Conservation (phyloP, 306 rosid genomes). For the Pueraria montana region DNA sequence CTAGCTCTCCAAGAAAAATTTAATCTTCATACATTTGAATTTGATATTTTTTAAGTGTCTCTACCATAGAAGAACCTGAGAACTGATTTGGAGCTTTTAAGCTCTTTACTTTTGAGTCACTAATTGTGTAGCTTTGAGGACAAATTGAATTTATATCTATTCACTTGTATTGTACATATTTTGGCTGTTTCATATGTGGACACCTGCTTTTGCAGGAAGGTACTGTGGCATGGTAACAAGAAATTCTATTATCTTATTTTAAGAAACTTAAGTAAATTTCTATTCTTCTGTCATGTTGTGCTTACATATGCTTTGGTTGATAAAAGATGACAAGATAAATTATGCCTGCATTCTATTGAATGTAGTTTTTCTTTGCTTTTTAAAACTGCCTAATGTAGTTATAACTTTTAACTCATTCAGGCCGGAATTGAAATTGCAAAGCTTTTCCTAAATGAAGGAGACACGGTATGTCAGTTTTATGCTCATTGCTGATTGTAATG, state of each 20-base stretch:
- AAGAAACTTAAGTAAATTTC: slow-evolving; percentile 7
- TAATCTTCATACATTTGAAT: not conserved
- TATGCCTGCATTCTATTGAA: slow-evolving; percentile 38
- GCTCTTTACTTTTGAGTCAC: slow-evolving; percentile 8
- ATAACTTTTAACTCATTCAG: slow-evolving; percentile 61
- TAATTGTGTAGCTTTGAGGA: not conserved
- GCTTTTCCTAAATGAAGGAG: slow-evolving; percentile 85
- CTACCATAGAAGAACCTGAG: not conserved
- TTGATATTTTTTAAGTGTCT: not conserved
- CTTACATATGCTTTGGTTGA: slow-evolving; percentile 22
- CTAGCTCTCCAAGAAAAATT: not conserved
- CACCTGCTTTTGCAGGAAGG: slow-evolving; percentile 6
- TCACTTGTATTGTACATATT: slow-evolving; percentile 13
- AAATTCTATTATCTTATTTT: slow-evolving; percentile 9
- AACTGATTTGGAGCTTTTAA: slow-evolving; percentile 9
- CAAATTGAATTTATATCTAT: not conserved
- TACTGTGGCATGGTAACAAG: not conserved
- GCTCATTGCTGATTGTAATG: slow-evolving; percentile 19
- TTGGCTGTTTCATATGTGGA: not conserved
- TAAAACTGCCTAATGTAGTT: slow-evolving; percentile 44
- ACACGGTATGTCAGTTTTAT: slow-evolving; percentile 68
- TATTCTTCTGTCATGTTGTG: slow-evolving; percentile 14
- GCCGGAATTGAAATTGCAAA: slow-evolving; percentile 96
- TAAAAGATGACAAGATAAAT: slow-evolving; percentile 38
- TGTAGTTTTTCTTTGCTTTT: slow-evolving; percentile 6